Conservation (phyloP, 306 rosid species). For the Pueraria montana region DNA sequence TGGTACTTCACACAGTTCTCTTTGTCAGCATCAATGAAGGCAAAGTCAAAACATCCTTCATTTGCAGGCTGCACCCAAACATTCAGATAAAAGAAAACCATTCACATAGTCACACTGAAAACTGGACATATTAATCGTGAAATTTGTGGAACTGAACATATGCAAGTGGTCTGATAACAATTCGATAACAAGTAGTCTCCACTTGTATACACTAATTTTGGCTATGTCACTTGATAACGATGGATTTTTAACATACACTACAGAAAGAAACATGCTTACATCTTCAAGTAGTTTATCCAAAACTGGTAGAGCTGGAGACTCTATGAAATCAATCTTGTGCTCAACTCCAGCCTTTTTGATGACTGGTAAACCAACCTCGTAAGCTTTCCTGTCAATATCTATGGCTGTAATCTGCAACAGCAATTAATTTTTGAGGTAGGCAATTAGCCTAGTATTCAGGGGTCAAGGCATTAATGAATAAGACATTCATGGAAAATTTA, state of each 20-base stretch:
- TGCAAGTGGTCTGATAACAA: neutral
- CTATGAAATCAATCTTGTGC: constrained; percentile 69
- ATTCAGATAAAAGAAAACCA: neutral
- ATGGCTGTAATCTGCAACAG: constrained; percentile 64
- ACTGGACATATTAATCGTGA: neutral
- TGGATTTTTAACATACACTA: neutral
- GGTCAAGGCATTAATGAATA: neutral
- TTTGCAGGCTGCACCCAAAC: constrained; percentile 45
- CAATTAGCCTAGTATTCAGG: neutral
- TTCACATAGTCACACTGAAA: neutral
- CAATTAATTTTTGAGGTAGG: neutral
- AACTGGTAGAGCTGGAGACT: constrained; percentile 66
- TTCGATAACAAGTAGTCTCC: no score
- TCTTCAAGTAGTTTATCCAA: constrained; percentile 63
- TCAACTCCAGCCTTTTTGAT: constrained; percentile 71
- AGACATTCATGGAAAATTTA: neutral
- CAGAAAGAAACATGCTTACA: constrained; percentile 40
- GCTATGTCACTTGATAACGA: neutral
- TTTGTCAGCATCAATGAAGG: constrained; percentile 67
- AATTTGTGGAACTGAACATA: neutral
- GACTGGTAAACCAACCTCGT: constrained; percentile 69
- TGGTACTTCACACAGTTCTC: constrained; percentile 55
- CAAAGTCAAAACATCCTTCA: constrained; percentile 55
- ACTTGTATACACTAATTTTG: neutral
- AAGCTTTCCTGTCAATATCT: constrained; percentile 58